Percentiles rank a stretch among this genome's conserved stretches.
Evolutionary conservation across 1,284 basidiomycete genomes (phyloP).

Genomic region (Heimioporus retisporus): DNA sequence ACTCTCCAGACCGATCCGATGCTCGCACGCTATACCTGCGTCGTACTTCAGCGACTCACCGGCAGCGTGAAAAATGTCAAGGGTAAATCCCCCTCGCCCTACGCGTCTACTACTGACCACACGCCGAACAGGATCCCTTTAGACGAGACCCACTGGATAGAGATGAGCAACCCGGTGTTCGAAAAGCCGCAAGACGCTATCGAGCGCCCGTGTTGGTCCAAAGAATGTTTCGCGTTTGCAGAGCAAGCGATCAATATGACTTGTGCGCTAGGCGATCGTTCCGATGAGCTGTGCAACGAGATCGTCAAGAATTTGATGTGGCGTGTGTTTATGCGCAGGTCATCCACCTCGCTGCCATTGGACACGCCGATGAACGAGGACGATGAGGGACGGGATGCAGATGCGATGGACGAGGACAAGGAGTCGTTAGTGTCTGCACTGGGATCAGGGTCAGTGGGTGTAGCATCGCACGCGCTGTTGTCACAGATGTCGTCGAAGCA

Average conservation of each 20-base stretch:
- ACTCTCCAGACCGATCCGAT: conserved; percentile 80
- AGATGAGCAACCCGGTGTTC: conserved; percentile 94
- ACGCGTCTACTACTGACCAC: not conserved
- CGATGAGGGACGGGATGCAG: conserved; percentile 48
- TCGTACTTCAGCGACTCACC: conserved; percentile 92
- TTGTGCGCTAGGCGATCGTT: conserved; percentile 95
- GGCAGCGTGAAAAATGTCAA: conserved; percentile 99
- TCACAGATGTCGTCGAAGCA: conserved; percentile 26
- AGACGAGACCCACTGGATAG: conserved; percentile 89
- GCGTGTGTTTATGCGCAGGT: conserved; percentile 69
- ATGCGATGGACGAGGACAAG: conserved; percentile 58
- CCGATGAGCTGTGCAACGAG: conserved; percentile 86
- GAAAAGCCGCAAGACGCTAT: conserved; percentile 84
- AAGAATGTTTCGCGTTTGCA: conserved; percentile 96
- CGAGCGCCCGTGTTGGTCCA: conserved; percentile 82
- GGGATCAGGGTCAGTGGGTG: conserved; percentile 13
- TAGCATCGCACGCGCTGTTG: conserved; percentile 27
- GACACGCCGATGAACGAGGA: conserved; percentile 9
- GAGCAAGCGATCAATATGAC: conserved; percentile 98
- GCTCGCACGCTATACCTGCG: conserved; percentile 94
- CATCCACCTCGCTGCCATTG: not conserved
- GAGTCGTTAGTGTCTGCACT: conserved; percentile 7
- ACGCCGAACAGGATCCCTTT: conserved; percentile 77
- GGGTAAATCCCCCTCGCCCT: conserved; percentile 57
- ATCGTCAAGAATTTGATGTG: conserved; percentile 87